Conservation (phyloP, 495 filamentous ascomycete species). For the Podospora australis region DNA sequence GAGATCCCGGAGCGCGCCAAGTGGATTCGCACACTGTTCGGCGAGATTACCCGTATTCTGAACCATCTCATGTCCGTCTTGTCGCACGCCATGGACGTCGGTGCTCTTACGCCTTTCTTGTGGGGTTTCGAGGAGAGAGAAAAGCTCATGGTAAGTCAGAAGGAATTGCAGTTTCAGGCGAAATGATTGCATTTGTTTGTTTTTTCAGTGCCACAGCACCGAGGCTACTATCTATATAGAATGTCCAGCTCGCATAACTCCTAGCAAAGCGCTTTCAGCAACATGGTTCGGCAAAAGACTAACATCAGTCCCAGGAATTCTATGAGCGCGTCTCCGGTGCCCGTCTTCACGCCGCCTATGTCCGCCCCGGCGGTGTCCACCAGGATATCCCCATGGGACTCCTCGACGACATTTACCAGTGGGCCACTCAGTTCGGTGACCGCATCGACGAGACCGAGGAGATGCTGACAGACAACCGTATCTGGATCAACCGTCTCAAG, state of each 20-base stretch:
- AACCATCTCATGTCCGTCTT: constrained; percentile 99
- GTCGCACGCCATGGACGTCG: constrained; percentile 99
- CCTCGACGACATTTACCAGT: constrained; percentile 98
- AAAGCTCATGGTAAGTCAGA: constrained; percentile 91
- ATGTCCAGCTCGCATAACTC: too few relatives aligned
- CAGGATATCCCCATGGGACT: constrained; percentile 93
- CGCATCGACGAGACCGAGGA: constrained; percentile 99
- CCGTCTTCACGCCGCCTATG: constrained; percentile 96
- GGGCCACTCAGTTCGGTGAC: constrained; percentile 99
- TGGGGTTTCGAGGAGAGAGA: constrained; percentile 99
- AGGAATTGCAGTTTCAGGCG: too few relatives aligned
- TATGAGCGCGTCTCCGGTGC: constrained; percentile 98
- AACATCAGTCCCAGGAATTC: constrained; percentile 70
- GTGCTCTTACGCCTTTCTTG: constrained; percentile 94
- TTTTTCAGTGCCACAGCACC: too few relatives aligned
- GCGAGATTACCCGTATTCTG: constrained; percentile 87
- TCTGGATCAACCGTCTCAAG: constrained; percentile 91
- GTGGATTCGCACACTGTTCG: constrained; percentile 94
- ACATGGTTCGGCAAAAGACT: constrained; percentile 10
- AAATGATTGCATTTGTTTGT: too few relatives aligned
- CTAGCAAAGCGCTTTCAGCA: neutral
- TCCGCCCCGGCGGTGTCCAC: constrained; percentile 92
- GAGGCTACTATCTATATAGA: too few relatives aligned
- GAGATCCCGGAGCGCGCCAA: constrained; percentile 95
- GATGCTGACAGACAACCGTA: constrained; percentile 97